phyloP scores from a whole-genome alignment of 345 rosid species.

The Punica granatum region DNA sequence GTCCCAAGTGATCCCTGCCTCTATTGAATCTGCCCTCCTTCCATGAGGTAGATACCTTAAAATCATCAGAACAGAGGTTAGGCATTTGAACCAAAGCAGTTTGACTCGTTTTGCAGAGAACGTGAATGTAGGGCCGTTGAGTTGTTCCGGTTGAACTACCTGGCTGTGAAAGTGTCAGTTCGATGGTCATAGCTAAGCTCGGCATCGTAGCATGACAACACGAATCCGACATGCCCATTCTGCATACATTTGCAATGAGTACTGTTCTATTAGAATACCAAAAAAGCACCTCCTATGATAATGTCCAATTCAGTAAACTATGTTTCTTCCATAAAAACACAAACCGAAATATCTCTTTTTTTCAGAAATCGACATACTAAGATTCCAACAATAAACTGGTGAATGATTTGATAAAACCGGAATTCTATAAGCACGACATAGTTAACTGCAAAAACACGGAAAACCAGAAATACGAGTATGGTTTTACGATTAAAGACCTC shows the following conservation, averaged over 20 bases:
- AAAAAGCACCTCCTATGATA: not conserved
- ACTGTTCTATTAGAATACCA: not conserved
- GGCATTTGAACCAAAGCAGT: not conserved
- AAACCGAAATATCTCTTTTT: too few relatives aligned
- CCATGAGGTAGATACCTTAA: constrained; percentile 67
- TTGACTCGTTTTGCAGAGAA: too few relatives aligned
- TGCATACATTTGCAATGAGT: constrained; percentile 16
- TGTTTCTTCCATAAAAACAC: not conserved
- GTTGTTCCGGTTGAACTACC: constrained; percentile 24
- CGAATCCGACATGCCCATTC: constrained; percentile 36
- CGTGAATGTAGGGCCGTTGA: too few relatives aligned
- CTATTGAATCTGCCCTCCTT: constrained; percentile 30
- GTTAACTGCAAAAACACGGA: not conserved
- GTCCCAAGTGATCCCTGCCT: constrained; percentile 64
- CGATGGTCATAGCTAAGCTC: constrained; percentile 30
- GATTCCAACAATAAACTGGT: too few relatives aligned
- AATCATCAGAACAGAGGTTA: not conserved
- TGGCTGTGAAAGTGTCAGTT: constrained; percentile 36
- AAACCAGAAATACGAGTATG: not conserved
- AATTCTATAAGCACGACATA: not conserved
- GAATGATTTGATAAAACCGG: too few relatives aligned
- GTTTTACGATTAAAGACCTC: constrained; percentile 39
- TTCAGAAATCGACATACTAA: not conserved
- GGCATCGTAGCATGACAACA: constrained; percentile 43
- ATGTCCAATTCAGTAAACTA: not conserved